Evolutionary conservation across 208 protist genomes (phyloP).

Genomic region (Trichomonas gallinae): DNA sequence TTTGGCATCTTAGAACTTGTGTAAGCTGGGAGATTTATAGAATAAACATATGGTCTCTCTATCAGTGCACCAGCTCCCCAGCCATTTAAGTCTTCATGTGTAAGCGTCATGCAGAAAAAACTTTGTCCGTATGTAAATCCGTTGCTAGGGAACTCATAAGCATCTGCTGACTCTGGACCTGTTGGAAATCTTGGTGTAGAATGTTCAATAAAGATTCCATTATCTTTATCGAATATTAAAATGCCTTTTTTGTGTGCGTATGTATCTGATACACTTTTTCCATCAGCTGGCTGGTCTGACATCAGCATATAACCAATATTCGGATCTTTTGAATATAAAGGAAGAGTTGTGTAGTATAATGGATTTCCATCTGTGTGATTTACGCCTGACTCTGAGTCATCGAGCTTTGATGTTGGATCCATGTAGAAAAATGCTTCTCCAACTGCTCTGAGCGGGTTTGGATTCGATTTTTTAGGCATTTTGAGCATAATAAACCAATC

Average conservation of each 20-base stretch:
- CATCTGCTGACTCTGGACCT: not conserved
- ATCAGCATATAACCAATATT: not conserved
- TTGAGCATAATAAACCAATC: not conserved
- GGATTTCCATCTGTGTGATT: not conserved
- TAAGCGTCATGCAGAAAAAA: not conserved
- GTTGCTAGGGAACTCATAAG: not conserved
- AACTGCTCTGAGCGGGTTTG: not conserved
- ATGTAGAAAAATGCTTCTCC: not conserved
- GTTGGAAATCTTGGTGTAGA: not conserved
- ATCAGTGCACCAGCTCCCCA: not conserved
- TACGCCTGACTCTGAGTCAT: not conserved
- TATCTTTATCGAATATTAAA: not conserved
- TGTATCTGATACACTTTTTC: not conserved
- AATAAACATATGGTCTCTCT: not conserved
- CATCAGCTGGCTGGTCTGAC: not conserved
- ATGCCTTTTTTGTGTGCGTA: not conserved
- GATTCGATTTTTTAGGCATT: not conserved
- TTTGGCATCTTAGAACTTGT: not conserved
- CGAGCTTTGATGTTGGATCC: not conserved
- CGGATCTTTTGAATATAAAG: not conserved
- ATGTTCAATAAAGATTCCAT: not conserved
- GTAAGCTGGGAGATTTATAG: not conserved
- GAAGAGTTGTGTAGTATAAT: not conserved
- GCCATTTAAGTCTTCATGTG: not conserved
- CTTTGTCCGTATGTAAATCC: not conserved